Conservation (phyloP, 768 basidiomycete species). For the Pleurotus platypus region DNA sequence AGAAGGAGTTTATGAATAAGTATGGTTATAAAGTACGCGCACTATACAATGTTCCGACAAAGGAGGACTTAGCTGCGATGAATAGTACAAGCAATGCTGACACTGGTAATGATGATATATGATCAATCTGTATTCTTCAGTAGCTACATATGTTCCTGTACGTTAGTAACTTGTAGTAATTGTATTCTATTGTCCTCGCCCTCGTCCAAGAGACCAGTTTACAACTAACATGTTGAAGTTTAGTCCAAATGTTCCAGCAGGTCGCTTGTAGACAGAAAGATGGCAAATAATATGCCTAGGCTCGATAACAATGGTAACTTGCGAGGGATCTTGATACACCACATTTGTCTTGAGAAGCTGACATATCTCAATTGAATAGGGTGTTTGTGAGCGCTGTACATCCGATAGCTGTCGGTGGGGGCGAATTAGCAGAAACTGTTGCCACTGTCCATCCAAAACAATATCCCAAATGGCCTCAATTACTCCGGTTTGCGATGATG, state of each 20-base stretch:
- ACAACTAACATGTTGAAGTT: conserved; percentile 13
- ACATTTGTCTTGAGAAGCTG: background rate
- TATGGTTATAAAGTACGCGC: conserved; percentile 1
- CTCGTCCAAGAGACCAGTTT: conserved; percentile 17
- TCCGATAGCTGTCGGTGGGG: conserved; percentile 13
- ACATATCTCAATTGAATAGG: conserved; percentile 8
- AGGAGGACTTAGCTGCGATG: background rate
- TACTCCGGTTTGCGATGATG: conserved; percentile 11
- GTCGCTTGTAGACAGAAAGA: conserved; percentile 14
- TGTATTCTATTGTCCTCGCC: conserved; percentile 12
- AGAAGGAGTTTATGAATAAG: background rate
- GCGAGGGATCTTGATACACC: conserved; percentile 13
- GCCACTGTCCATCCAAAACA: conserved; percentile 14
- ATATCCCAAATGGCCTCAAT: conserved; percentile 16
- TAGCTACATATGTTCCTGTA: conserved; percentile 9
- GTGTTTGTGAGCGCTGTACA: conserved; percentile 11
- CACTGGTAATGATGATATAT: background rate
- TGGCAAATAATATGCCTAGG: conserved; percentile 20
- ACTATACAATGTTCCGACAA: background rate
- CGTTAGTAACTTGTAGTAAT: conserved; percentile 14
- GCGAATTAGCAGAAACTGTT: conserved; percentile 16
- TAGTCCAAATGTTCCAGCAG: conserved; percentile 19
- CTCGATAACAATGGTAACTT: conserved; percentile 17
- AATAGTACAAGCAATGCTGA: background rate
- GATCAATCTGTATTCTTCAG: background rate